Percentiles rank a stretch among this genome's conserved stretches.
phyloP scores from a whole-genome alignment of 2,329 filamentous ascomycete species.

The Penicillium palitans region DNA sequence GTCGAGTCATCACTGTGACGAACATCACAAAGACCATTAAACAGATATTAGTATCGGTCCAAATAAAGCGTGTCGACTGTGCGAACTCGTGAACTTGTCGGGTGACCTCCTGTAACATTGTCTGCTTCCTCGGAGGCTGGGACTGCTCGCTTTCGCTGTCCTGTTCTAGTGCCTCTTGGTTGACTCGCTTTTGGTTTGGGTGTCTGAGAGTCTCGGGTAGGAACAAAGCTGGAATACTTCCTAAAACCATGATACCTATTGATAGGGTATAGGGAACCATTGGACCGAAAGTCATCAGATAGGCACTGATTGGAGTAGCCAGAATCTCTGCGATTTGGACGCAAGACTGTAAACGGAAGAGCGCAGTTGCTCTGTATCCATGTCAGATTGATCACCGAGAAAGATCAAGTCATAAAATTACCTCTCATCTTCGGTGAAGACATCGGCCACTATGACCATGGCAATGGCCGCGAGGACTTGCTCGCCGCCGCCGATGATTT shows the following conservation, averaged over 20 bases:
- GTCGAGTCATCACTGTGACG: conserved; percentile 24
- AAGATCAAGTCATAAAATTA: conserved; percentile 7
- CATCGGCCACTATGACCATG: conserved; percentile 30
- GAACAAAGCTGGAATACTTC: conserved; percentile 14
- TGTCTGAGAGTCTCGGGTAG: conserved; percentile 27
- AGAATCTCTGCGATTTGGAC: conserved; percentile 27
- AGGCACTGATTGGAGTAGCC: conserved; percentile 31
- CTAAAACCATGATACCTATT: conserved; percentile 12
- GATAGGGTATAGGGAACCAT: conserved; percentile 28
- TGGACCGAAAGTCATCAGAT: conserved; percentile 26
- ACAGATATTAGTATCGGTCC: conserved; percentile 22
- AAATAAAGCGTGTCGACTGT: conserved; percentile 28
- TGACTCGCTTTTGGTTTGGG: conserved; percentile 13
- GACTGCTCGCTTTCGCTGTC: neutral
- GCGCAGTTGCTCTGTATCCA: conserved; percentile 22
- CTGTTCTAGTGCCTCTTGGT: neutral
- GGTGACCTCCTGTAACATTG: conserved; percentile 11
- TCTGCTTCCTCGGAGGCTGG: conserved; percentile 7
- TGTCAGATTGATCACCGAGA: conserved; percentile 1
- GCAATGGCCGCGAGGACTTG: conserved; percentile 22
- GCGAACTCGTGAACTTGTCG: conserved; percentile 22
- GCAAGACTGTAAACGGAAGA: conserved; percentile 27
- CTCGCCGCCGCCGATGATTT: conserved; percentile 31
- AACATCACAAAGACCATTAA: conserved; percentile 26
- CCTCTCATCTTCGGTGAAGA: conserved; percentile 33